phyloP scores from a whole-genome alignment of 202 grass and related monocot species.

The Cymbopogon flexuosus region DNA sequence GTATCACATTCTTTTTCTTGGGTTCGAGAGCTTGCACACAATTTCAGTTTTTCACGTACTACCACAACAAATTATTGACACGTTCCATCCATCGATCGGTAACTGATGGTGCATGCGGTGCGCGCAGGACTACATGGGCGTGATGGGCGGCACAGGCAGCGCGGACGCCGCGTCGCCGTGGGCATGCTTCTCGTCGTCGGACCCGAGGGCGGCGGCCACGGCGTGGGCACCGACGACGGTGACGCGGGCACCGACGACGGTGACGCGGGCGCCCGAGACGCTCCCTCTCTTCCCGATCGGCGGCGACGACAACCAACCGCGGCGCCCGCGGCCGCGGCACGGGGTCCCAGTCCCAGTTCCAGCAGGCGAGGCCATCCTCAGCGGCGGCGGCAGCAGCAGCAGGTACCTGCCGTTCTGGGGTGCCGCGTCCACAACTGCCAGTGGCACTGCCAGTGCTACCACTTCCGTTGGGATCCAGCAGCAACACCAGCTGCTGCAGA shows the following conservation, averaged over 20 bases:
- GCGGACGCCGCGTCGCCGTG: not conserved
- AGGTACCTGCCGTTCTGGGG: conserved; percentile 31
- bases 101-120: not conserved
- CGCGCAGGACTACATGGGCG: conserved; percentile 41
- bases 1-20: not conserved
- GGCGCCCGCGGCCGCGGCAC: not conserved
- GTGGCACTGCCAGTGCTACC: conserved; percentile 16
- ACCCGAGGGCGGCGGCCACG: not conserved
- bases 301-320: not conserved
- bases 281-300: conserved; percentile 78
- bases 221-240: not conserved
- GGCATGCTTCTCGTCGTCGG: conserved; percentile 28
- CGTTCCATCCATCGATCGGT: not conserved
- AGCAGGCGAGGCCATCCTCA: not conserved
- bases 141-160: not conserved
- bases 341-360: not conserved
- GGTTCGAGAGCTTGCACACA: too few species aligned
- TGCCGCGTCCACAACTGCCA: conserved; percentile 8
- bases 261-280: conserved; percentile 60
- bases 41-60: too few species aligned
- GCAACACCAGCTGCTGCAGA: conserved; percentile 34
- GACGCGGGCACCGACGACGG: not conserved
- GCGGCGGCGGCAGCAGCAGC: not conserved
- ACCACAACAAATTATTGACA: not conserved
- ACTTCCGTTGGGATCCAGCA: conserved; percentile 33